Conservation (phyloP, 257 asterid genomes). For the Scutellaria galericulata region DNA sequence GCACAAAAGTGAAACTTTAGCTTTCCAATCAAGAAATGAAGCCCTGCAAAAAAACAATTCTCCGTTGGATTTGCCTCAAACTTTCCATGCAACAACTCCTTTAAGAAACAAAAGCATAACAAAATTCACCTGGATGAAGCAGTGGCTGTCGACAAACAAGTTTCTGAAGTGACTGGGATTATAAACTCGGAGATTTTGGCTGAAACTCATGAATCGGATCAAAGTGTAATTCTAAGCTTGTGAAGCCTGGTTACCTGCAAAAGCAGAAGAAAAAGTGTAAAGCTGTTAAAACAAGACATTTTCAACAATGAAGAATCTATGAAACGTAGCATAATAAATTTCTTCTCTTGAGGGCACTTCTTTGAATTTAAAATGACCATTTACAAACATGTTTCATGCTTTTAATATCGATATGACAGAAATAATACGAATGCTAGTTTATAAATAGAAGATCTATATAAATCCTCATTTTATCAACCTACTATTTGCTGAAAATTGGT, state of each 20-base stretch:
- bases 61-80: constrained; percentile 25
- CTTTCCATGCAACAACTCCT: constrained; percentile 63
- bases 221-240: constrained; percentile 50
- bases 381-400: neutral
- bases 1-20: constrained; percentile 37
- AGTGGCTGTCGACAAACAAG: constrained; percentile 41
- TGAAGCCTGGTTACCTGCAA: constrained; percentile 18
- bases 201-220: constrained; percentile 50
- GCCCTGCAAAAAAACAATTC: constrained; percentile 26
- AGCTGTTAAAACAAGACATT: constrained; percentile 40
- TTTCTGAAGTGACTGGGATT: constrained; percentile 50
- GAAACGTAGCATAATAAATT: constrained; percentile 55
- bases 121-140: constrained; percentile 40
- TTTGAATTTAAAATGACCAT: neutral
- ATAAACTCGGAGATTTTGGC: constrained; percentile 38
- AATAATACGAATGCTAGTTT: too few relatives aligned
- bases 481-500: neutral
- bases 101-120: constrained; percentile 53
- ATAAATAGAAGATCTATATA: too few relatives aligned
- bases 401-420: too few relatives aligned
- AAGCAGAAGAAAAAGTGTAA: constrained; percentile 34
- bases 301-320: constrained; percentile 35
- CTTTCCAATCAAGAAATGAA: constrained; percentile 38
- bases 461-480: neutral
- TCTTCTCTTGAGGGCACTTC: constrained; percentile 62